Conservation (phyloP, 805 yeast species). For the Huiozyma naganishii region DNA sequence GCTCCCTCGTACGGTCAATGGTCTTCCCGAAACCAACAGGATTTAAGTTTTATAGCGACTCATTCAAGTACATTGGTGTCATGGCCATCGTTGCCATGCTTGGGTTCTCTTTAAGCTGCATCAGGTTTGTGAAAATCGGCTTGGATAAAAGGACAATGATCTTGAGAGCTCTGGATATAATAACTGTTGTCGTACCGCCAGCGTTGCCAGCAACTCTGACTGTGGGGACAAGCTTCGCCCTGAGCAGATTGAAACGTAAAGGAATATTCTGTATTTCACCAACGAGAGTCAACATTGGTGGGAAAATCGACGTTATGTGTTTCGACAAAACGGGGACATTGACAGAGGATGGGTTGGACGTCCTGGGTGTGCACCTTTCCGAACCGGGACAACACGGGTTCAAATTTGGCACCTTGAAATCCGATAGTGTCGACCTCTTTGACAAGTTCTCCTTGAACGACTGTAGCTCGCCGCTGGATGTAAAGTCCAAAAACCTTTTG, state of each 20-base stretch:
- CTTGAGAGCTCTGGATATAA: constrained; percentile 81
- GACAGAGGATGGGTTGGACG: constrained; percentile 93
- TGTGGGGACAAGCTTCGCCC: constrained; percentile 90
- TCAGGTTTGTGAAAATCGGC: constrained; percentile 71
- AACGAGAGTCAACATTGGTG: constrained; percentile 90
- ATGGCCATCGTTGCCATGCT: constrained; percentile 77
- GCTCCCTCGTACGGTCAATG: constrained; percentile 89
- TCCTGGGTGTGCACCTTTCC: constrained; percentile 48
- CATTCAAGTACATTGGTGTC: constrained; percentile 90
- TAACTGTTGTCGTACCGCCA: constrained; percentile 97
- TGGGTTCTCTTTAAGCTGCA: constrained; percentile 78
- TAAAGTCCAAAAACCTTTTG: constrained; percentile 24
- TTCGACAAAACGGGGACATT: constrained; percentile 97
- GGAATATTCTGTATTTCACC: constrained; percentile 87
- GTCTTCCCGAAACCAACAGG: constrained; percentile 90
- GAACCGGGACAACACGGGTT: constrained; percentile 12
- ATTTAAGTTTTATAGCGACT: constrained; percentile 86
- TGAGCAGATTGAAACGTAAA: constrained; percentile 57
- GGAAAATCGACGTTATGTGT: constrained; percentile 79
- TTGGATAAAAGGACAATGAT: constrained; percentile 59
- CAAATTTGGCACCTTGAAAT: constrained; percentile 22
- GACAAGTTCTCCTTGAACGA: constrained; percentile 22
- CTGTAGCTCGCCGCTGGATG: constrained; percentile 23
- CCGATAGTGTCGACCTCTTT: constrained; percentile 15
- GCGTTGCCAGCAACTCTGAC: constrained; percentile 96